A percentile compares a stretch with the other conserved stretches of the same genome.
These are phyloP conservation scores for Tylopilus sp. DNA, from an alignment of 1,284 basidiomycete species.

Conservation along the genomic window DNA sequence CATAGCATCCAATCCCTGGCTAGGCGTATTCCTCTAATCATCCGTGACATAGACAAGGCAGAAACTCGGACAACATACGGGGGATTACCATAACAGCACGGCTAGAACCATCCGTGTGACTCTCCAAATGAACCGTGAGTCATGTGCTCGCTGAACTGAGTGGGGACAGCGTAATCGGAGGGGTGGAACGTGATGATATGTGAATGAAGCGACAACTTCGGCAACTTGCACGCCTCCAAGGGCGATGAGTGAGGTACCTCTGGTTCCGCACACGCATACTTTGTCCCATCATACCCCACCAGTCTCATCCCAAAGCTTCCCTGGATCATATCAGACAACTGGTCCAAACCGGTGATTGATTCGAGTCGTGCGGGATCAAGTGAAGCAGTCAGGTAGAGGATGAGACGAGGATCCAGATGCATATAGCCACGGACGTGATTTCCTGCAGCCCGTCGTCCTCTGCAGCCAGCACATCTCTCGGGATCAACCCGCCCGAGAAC, in stretches of 20 bases:
- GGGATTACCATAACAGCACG: too few relatives aligned
- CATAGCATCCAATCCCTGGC: too few relatives aligned
- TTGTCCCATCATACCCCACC: constrained; percentile 15
- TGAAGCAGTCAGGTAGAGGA: constrained; percentile 13
- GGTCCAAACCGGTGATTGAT: constrained; percentile 1
- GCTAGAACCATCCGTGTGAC: constrained; percentile 5
- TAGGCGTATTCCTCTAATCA: too few relatives aligned
- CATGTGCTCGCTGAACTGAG: neutral
- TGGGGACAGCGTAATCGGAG: neutral
- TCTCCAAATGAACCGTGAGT: constrained; percentile 7
- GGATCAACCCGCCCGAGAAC: constrained; percentile 13
- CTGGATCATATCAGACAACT: constrained; percentile 3
- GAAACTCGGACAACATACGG: too few relatives aligned
- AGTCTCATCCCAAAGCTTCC: constrained; percentile 13
- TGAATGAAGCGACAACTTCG: constrained; percentile 11
- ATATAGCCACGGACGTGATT: constrained; percentile 15
- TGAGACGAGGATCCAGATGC: constrained; percentile 13
- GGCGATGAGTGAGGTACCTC: neutral
- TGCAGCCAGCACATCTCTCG: constrained; percentile 10
- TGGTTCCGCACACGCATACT: constrained; percentile 3
- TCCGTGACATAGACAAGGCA: too few relatives aligned
- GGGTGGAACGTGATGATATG: constrained; percentile 2
- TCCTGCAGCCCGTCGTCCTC: constrained; percentile 9
- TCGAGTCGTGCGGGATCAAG: neutral
- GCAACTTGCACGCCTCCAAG: constrained; percentile 4